Base-by-base conservation (phyloP, 306 rosid species). In the Argentina anserina region DNA sequence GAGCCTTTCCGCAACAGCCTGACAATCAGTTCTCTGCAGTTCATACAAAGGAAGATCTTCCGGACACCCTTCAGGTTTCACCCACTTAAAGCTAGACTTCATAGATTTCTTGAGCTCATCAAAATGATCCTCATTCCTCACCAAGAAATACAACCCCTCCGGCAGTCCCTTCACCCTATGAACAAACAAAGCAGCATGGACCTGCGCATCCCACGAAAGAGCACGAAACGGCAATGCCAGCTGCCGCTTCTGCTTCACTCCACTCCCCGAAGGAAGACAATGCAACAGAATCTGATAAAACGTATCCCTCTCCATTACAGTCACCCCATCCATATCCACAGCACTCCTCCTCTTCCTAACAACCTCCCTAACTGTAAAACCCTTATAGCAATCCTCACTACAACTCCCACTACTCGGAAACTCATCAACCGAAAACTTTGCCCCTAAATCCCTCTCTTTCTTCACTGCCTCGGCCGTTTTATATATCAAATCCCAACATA, bases 281-380 rank as follows among this genome's bases (percentile, higher is more conserved):
- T 88, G 98, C 23, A 81, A 73, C n/a, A 94, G 80, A 66, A 91
- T 85, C 81, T 94, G 96, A 81, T 91, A 91, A 87, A 91, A 94
- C 0, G 88, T 78, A 6, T 88, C 89, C 69, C 92, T 85, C 50
- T 76, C 78, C 73, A 94, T 91, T 43, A 17, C 45, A 7, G 92
- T 91, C 49, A 88, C 85, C 34, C 90, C 92, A 53, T 94, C 98
- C 98, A 94, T 89, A 82, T 89, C 97, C 17, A 94, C 97, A 1
- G 97, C 98, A 42, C 98, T 91, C 76, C 98, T 86, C 12, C 97
- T 90, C 81, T 87, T 94, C 87, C 97, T 76, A 23, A 86, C 91
- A 59, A 94, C 85, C 77, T 94, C 86, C 78, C 97, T 91, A n/a
- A 74, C 72, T 1, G 85, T 89, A 15, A 84, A 85, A 2, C 80